phyloP scores from a whole-genome alignment of 2,329 filamentous ascomycete species.

The Sporothrix pallida region DNA sequence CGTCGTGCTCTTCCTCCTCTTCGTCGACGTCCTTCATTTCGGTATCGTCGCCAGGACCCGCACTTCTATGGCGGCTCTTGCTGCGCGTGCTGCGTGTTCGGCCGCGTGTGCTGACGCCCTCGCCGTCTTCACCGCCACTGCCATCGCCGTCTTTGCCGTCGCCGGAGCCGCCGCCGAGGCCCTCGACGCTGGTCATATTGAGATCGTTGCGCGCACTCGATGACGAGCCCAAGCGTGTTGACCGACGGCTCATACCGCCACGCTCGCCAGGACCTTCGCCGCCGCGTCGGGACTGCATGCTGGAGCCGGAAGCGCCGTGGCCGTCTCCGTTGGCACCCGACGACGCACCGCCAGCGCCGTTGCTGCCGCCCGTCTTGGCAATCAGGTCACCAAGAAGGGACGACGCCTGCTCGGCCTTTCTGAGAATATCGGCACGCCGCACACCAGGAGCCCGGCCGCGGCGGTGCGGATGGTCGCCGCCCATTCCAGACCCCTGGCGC shows the following conservation, averaged over 20 bases:
- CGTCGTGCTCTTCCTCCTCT: conserved; percentile 17
- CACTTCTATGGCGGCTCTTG: conserved; percentile 36
- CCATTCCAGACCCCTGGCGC: conserved; percentile 46
- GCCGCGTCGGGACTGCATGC: conserved; percentile 28
- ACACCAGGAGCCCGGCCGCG: conserved; percentile 54
- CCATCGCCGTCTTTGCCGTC: conserved; percentile 52
- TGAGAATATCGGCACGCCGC: conserved; percentile 62
- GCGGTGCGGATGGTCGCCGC: conserved; percentile 45
- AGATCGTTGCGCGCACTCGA: conserved; percentile 54
- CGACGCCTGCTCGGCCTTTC: conserved; percentile 66
- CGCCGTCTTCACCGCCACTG: conserved; percentile 46
- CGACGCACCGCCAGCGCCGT: conserved; percentile 22
- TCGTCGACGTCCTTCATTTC: conserved; percentile 32
- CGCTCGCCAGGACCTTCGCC: conserved; percentile 22
- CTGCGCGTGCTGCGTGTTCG: conserved; percentile 41
- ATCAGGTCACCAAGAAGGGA: conserved; percentile 56
- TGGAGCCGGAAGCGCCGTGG: conserved; percentile 14
- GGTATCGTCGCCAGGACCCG: conserved; percentile 38
- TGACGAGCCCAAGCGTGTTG: conserved; percentile 56
- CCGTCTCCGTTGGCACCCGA: conserved; percentile 12
- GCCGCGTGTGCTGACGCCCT: conserved; percentile 45
- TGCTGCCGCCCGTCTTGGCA: conserved; percentile 47
- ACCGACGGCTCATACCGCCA: conserved; percentile 34
- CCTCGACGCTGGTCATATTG: conserved; percentile 46
- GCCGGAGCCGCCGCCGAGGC: conserved; percentile 32